These are phyloP conservation scores for Rhynchospora pubera DNA, from an alignment of 176 grass and related monocot genomes.

Conservation along the genomic window DNA sequence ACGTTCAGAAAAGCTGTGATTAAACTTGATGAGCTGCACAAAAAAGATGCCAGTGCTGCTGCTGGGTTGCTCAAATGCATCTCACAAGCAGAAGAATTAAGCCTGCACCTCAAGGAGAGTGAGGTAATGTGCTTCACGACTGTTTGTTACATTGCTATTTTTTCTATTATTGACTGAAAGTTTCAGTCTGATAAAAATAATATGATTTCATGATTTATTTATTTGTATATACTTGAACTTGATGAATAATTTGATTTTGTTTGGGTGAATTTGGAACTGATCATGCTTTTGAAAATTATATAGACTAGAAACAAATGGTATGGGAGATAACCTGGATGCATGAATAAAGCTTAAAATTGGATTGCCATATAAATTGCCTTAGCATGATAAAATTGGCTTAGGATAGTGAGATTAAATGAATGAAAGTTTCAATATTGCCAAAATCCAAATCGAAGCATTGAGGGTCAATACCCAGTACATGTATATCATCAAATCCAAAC, in stretches of 20 bases:
- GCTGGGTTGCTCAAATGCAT: not conserved
- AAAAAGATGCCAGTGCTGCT: not conserved
- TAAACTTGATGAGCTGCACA: not conserved
- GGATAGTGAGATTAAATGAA: not conserved
- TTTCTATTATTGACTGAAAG: no score
- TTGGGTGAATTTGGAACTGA: not conserved
- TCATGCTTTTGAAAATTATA: not conserved
- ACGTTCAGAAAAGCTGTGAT: not conserved
- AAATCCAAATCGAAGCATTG: not conserved
- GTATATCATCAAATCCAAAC: no score
- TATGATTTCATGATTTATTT: not conserved
- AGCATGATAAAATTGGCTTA: not conserved
- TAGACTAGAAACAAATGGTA: not conserved
- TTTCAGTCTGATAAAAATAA: not conserved
- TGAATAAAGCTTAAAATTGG: not conserved
- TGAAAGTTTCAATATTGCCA: not conserved
- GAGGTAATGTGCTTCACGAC: not conserved
- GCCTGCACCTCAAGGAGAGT: not conserved
- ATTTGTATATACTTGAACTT: not conserved
- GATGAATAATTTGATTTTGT: not conserved
- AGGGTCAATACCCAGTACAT: no score
- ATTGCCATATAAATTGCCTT: not conserved
- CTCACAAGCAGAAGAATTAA: conserved; percentile 1
- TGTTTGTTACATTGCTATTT: not conserved
- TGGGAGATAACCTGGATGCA: not conserved